phyloP scores from a whole-genome alignment of 139 green algal genomes.

The Auxenochlorella protothecoides region DNA sequence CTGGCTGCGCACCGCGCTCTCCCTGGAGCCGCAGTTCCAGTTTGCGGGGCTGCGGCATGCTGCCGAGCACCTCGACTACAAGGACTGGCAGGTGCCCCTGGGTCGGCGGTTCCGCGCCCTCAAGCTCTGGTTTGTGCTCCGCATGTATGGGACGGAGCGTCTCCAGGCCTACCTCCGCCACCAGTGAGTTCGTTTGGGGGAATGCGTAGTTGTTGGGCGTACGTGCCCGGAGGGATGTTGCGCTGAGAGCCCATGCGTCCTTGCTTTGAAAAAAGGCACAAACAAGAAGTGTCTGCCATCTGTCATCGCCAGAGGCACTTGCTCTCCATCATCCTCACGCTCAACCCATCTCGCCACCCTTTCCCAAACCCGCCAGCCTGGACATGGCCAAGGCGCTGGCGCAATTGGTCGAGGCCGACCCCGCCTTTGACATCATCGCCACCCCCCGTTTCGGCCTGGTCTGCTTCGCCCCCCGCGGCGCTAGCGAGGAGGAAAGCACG shows the following conservation, averaged over 20 bases:
- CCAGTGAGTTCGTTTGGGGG: not conserved
- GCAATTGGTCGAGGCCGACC: constrained; percentile 18
- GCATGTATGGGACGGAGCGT: constrained; percentile 53
- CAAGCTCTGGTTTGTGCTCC: constrained; percentile 82
- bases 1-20: constrained; percentile 49
- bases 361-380: not conserved
- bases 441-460: constrained; percentile 50
- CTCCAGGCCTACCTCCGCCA: constrained; percentile 53
- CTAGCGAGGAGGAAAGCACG: constrained; percentile 12
- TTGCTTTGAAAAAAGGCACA: no score
- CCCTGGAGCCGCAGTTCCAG: constrained; percentile 59
- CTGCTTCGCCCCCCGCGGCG: constrained; percentile 44
- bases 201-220: no score
- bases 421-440: constrained; percentile 39
- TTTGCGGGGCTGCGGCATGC: constrained; percentile 23
- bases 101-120: constrained; percentile 56
- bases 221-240: no score
- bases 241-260: no score
- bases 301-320: no score
- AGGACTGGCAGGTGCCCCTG: constrained; percentile 52
- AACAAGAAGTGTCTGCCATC: no score
- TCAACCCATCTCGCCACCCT: not conserved
- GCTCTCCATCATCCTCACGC: no score
- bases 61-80: constrained; percentile 54
- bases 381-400: constrained; percentile 43